phyloP scores from a whole-genome alignment of 305 asterid species.

The Ajuga reptans region DNA sequence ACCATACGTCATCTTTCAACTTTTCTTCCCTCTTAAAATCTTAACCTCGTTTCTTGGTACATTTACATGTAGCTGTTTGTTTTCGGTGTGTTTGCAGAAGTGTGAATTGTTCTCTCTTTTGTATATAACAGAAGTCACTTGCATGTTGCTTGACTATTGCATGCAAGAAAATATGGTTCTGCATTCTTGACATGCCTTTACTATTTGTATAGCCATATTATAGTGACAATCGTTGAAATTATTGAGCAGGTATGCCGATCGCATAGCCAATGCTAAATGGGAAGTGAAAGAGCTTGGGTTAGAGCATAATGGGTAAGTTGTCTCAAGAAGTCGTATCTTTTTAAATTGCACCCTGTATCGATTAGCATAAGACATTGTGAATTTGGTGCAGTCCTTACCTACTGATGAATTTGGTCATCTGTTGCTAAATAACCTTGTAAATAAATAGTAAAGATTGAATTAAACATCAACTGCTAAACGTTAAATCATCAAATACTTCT shows the following conservation, averaged over 20 bases:
- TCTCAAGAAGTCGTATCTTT: background rate
- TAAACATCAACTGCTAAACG: background rate
- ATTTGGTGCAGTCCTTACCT: slow-evolving; percentile 2
- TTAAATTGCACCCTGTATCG: slow-evolving; percentile 1
- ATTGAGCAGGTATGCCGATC: slow-evolving; percentile 86
- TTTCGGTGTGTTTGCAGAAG: background rate
- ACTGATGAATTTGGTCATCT: background rate
- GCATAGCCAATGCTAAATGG: slow-evolving; percentile 91
- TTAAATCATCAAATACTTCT: background rate
- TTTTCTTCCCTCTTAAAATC: slow-evolving; percentile 8
- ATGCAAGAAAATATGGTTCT: background rate
- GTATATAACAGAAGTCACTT: background rate
- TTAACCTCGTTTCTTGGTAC: background rate
- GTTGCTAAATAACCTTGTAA: background rate
- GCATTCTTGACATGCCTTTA: slow-evolving; percentile 13
- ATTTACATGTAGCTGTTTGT: background rate
- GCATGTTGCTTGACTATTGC: background rate
- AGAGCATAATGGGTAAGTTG: slow-evolving; percentile 92
- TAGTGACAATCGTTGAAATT: slow-evolving; percentile 26
- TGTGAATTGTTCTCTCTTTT: background rate
- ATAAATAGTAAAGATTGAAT: background rate
- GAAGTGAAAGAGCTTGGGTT: slow-evolving; percentile 97
- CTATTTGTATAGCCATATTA: slow-evolving; percentile 9
- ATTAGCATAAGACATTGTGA: background rate
- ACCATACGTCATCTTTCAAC: background rate